Evolutionary conservation across 2,329 filamentous ascomycete genomes (phyloP).

Genomic region (Biscogniauxia marginata): DNA sequence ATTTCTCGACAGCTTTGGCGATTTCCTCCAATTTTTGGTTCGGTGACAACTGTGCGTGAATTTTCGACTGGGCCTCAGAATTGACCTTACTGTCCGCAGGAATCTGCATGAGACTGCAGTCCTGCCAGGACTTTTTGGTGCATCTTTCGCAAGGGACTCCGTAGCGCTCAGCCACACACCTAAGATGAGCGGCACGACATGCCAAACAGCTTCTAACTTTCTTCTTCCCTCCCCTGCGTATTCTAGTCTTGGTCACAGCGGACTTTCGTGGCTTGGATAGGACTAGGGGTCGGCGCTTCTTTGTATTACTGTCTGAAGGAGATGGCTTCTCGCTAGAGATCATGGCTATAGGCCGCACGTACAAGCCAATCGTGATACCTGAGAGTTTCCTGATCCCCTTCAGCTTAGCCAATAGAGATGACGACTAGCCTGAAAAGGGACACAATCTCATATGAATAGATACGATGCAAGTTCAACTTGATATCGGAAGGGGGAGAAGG

Average conservation of each 20-base stretch:
- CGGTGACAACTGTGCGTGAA: background rate
- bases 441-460: too few relatives aligned
- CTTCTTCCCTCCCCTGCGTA: constrained; percentile 12
- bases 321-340: background rate
- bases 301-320: background rate
- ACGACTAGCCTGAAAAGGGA: background rate
- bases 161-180: constrained; percentile 19
- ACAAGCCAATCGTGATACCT: background rate
- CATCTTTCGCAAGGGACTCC: constrained; percentile 21
- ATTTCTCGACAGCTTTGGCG: background rate
- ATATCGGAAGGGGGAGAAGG: background rate
- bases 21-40: background rate
- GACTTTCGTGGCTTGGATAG: background rate
- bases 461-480: too few relatives aligned
- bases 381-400: background rate
- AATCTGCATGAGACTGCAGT: constrained; percentile 9
- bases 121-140: constrained; percentile 15
- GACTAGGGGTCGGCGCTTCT: background rate
- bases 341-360: background rate
- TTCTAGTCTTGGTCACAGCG: constrained; percentile 5
- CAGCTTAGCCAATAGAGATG: background rate
- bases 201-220: constrained; percentile 11
- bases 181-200: constrained; percentile 19
- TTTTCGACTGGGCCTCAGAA: background rate
- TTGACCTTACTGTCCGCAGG: background rate